Evolutionary conservation across 2,329 filamentous ascomycete species (phyloP).

Genomic region (Aspergillus neotritici): DNA sequence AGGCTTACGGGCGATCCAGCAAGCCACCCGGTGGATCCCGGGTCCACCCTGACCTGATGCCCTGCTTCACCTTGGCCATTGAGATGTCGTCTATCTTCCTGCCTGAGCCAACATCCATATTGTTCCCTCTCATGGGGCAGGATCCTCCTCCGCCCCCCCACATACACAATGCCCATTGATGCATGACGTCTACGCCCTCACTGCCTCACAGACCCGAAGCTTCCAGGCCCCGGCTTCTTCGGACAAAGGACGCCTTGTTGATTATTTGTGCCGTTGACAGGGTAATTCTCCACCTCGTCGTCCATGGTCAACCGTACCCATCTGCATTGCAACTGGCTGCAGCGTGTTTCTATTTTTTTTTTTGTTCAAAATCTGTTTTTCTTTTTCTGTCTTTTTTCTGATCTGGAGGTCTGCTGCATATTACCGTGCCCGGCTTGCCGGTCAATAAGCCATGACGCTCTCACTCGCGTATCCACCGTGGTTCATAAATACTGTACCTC

Average conservation of each 20-base stretch:
- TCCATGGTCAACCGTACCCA: conserved; percentile 13
- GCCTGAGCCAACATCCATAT: conserved; percentile 3
- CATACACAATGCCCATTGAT: conserved; percentile 6
- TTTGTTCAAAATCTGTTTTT: too few species aligned
- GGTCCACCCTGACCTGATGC: conserved; percentile 14
- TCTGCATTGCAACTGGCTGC: conserved; percentile 11
- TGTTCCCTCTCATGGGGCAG: conserved; percentile 1
- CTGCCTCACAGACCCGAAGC: conserved; percentile 7
- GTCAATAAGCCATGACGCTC: conserved; percentile 10
- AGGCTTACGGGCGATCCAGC: conserved; percentile 9
- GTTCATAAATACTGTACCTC: conserved; percentile 19
- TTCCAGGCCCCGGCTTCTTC: conserved; percentile 12
- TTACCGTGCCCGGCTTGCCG: conserved; percentile 7
- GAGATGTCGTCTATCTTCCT: conserved; percentile 8
- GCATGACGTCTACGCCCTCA: conserved; percentile 17
- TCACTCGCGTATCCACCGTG: conserved; percentile 9
- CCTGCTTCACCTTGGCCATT: conserved; percentile 10
- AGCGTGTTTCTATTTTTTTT: too few species aligned
- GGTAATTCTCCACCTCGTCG: conserved; percentile 7
- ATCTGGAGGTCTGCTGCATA: conserved; percentile 7
- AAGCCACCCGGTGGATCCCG: conserved; percentile 7
- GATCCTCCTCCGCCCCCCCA: conserved; percentile 2
- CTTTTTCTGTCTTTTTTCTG: conserved; percentile 10
- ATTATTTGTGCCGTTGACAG: conserved; percentile 7
- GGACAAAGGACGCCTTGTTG: conserved; percentile 12